Percentiles rank a stretch among this genome's conserved stretches.
Conservation (phyloP, 2,329 filamentous ascomycete species). For the Escovopsis sp. region DNA sequence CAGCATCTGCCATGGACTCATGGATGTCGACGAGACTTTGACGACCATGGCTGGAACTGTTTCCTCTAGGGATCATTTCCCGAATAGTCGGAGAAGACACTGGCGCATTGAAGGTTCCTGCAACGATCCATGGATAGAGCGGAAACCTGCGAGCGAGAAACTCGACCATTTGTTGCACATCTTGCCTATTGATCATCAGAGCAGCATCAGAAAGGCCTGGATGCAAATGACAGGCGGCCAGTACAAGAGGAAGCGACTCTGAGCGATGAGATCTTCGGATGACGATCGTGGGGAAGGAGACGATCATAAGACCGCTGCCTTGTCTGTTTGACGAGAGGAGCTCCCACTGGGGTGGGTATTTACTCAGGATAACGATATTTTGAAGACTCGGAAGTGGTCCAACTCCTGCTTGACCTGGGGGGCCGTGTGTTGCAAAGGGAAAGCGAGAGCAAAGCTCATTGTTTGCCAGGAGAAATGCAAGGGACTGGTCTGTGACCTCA, state of each 20-base stretch:
- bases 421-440: conserved; percentile 41
- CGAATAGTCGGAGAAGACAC: conserved; percentile 43
- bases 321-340: conserved; percentile 36
- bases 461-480: conserved; percentile 37
- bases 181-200: conserved; percentile 39
- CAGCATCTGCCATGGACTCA: conserved; percentile 25
- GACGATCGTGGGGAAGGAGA: conserved; percentile 20
- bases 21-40: conserved; percentile 32
- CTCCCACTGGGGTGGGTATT: conserved; percentile 38
- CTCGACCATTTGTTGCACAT: conserved; percentile 35
- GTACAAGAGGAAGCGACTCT: conserved; percentile 25
- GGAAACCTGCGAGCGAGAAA: conserved; percentile 29
- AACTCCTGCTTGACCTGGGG: conserved; percentile 34
- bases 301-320: conserved; percentile 44
- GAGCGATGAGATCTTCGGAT: not conserved
- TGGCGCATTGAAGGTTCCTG: conserved; percentile 50
- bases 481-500: conserved; percentile 51
- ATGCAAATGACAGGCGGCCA: conserved; percentile 47
- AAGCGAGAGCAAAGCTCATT: conserved; percentile 32
- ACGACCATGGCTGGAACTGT: conserved; percentile 35
- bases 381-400: conserved; percentile 41
- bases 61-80: conserved; percentile 33
- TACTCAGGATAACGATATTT: conserved; percentile 47
- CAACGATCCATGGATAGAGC: conserved; percentile 37
- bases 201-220: conserved; percentile 45